Evolutionary conservation across 2,329 filamentous ascomycete species (phyloP).

Genomic region (Fusarium virguliforme): DNA sequence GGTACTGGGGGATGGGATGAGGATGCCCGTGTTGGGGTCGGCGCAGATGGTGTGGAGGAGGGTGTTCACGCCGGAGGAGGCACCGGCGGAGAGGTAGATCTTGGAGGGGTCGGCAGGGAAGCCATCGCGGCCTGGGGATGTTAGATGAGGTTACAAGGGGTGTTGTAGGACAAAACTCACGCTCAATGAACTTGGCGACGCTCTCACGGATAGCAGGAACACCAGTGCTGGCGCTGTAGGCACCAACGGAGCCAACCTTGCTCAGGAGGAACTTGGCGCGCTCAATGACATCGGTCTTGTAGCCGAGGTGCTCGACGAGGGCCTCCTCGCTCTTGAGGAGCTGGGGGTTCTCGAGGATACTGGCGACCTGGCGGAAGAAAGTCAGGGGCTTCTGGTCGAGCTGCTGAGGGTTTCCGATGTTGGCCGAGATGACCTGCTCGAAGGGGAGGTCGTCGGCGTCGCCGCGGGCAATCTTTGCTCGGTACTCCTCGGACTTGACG

Average conservation of each 20-base stretch:
- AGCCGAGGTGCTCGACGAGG: slow-evolving; percentile 82
- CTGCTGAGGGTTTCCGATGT: slow-evolving; percentile 99
- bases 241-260: slow-evolving; percentile 91
- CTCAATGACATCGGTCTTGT: slow-evolving; percentile 90
- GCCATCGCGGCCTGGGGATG: slow-evolving; percentile 80
- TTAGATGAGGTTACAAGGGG: neutral
- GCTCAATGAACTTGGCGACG: slow-evolving; percentile 92
- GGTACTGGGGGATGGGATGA: slow-evolving; percentile 99
- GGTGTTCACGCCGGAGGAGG: slow-evolving; percentile 95
- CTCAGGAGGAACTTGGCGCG: slow-evolving; percentile 86
- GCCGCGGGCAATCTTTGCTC: slow-evolving; percentile 78
- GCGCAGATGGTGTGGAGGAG: slow-evolving; percentile 92
- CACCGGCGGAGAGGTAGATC: slow-evolving; percentile 93
- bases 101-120: slow-evolving; percentile 84
- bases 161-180: slow-evolving; percentile 63
- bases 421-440: slow-evolving; percentile 92
- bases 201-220: slow-evolving; percentile 89
- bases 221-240: slow-evolving; percentile 95
- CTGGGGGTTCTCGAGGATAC: slow-evolving; percentile 89
- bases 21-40: slow-evolving; percentile 81
- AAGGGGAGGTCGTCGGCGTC: slow-evolving; percentile 79
- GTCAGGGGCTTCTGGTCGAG: slow-evolving; percentile 99
- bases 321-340: slow-evolving; percentile 87
- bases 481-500: slow-evolving; percentile 92
- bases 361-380: slow-evolving; percentile 97